These are phyloP conservation scores for Microstroma glucosiphilum DNA, from an alignment of 1,284 basidiomycete species.

Conservation along the genomic window DNA sequence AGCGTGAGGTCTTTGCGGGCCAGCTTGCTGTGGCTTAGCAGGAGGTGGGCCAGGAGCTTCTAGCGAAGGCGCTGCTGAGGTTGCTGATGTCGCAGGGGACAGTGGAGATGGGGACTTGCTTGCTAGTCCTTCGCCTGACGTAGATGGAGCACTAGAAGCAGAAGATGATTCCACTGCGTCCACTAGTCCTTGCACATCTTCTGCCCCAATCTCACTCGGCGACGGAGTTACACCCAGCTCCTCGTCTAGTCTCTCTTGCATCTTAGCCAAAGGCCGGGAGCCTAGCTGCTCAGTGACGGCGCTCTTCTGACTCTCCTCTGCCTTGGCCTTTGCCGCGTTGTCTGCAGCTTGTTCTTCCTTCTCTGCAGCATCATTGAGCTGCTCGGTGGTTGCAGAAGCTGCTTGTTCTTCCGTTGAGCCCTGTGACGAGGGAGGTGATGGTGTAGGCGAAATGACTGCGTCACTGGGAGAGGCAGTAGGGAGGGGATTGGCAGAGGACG, in stretches of 20 bases:
- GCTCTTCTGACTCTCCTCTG: slow-evolving; percentile 37
- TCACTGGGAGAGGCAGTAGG: not conserved
- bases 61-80: slow-evolving; percentile 9
- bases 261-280: slow-evolving; percentile 76
- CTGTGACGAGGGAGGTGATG: slow-evolving; percentile 5
- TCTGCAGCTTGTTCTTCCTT: slow-evolving; percentile 11
- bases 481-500: slow-evolving; percentile 15
- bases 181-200: not conserved
- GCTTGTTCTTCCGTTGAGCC: not conserved
- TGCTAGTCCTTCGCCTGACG: not conserved
- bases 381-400: slow-evolving; percentile 11
- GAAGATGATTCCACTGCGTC: not conserved
- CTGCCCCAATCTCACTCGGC: slow-evolving; percentile 2
- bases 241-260: slow-evolving; percentile 60
- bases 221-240: slow-evolving; percentile 54
- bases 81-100: slow-evolving; percentile 12
- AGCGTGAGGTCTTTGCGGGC: slow-evolving; percentile 57
- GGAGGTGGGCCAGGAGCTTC: too few species aligned
- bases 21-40: too few species aligned
- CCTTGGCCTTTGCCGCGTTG: slow-evolving; percentile 12
- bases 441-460: slow-evolving; percentile 9
- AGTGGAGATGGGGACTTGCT: slow-evolving; percentile 5
- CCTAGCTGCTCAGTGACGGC: slow-evolving; percentile 75
- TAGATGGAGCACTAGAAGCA: not conserved
- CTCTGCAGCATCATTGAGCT: not conserved